These are phyloP conservation scores for Aeminium ludgeri DNA, from an alignment of 495 filamentous ascomycete genomes.

Conservation along the genomic window DNA sequence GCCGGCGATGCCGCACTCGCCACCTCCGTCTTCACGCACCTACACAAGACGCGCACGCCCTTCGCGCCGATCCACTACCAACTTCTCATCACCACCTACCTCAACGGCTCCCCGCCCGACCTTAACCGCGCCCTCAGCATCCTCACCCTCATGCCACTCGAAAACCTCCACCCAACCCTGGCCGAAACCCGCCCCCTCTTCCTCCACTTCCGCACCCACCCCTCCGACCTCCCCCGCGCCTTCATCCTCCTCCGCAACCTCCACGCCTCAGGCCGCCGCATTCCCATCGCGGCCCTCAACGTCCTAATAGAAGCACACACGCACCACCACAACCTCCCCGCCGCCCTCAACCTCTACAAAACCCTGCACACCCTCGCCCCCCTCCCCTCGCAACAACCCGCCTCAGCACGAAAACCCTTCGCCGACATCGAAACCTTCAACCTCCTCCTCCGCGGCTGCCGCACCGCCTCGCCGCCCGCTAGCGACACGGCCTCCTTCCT, in stretches of 20 bases:
- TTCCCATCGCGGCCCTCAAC: slow-evolving; percentile 44
- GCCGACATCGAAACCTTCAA: slow-evolving; percentile 46
- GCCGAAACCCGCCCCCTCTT: slow-evolving; percentile 44
- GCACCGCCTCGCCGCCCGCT: slow-evolving; percentile 21
- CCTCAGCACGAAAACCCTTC: slow-evolving; percentile 1
- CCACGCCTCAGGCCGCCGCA: slow-evolving; percentile 25
- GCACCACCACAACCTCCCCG: slow-evolving; percentile 27
- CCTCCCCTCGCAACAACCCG: slow-evolving; percentile 22
- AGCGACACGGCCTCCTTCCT: slow-evolving; percentile 41
- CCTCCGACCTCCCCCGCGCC: slow-evolving; percentile 26
- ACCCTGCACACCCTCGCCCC: slow-evolving; percentile 42
- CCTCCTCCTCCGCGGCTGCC: slow-evolving; percentile 46
- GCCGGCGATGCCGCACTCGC: slow-evolving; percentile 51
- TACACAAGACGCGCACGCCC: slow-evolving; percentile 30
- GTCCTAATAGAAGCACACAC: slow-evolving; percentile 41
- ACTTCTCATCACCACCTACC: slow-evolving; percentile 50
- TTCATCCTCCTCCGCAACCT: slow-evolving; percentile 40
- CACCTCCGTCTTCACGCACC: slow-evolving; percentile 40
- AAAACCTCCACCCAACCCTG: slow-evolving; percentile 34
- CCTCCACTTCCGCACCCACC: slow-evolving; percentile 23
- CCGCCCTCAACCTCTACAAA: slow-evolving; percentile 55
- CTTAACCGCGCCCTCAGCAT: slow-evolving; percentile 28
- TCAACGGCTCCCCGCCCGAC: slow-evolving; percentile 28
- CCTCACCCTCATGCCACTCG: slow-evolving; percentile 50
- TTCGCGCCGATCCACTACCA: slow-evolving; percentile 58